Base-by-base conservation (phyloP, 495 filamentous ascomycete genomes). In the Cenococcum geophilum region DNA sequence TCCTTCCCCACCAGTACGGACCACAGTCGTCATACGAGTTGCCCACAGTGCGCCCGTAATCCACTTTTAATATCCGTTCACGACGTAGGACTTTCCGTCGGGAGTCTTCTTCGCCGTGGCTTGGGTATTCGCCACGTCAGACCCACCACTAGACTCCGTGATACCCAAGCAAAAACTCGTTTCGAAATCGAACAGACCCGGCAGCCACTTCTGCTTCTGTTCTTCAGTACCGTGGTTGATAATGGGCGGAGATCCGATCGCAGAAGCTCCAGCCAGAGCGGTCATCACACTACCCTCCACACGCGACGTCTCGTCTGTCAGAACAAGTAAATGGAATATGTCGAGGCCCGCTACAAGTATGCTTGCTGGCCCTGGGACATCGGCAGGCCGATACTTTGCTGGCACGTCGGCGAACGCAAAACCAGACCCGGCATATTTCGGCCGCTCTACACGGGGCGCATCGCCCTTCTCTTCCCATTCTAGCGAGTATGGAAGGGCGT, bases 401-500 rank as follows among this genome's bases (percentile, higher is more conserved):
- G 73, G 73, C 16, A 75, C 70, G 40, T 75, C 73, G 10, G 68
- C 65, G 55, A 73, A 73, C 4, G 70, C 49, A 52, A 71, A 70
- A n/a, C 73, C 73, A 23, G 72, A 69, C 5, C 57, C 25, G 5
- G 71, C 71, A 59, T 62, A 73, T 60, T 63, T 59, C 43, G 71
- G 34, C 6, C 70, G 64, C 32, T 58, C 69, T 27, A 68, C 62
- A 0, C 59, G 55, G 1, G 73, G 73, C 1, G 68, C 73, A 21
- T 68, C 69, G 25, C 73, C 73, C 50, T 67, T 57, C 32, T 64
- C 71, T 59, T 74, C 72, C 73, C 73, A 75, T 21, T 74, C 72
- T 20, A 73, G 61, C 43, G 62, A 62, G 61, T 73, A 68, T 16
- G 73, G 73, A 11, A 71, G 63, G 43, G 74, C 58, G 22, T 73